These are phyloP conservation scores for Microcos paniculata DNA, from an alignment of 345 rosid genomes.

Conservation along the genomic window DNA sequence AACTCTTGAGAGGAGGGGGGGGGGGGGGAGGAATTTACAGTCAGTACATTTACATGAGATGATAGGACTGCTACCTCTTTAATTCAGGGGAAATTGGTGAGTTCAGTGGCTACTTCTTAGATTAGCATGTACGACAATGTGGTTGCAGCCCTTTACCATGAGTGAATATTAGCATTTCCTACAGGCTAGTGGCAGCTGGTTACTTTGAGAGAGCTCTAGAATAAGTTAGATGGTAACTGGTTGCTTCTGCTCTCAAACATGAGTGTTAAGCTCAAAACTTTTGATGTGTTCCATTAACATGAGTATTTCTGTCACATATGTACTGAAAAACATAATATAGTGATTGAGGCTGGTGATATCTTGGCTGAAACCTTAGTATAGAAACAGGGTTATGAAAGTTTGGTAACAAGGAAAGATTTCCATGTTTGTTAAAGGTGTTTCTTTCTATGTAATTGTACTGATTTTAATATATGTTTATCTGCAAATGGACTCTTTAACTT, in stretches of 20 bases:
- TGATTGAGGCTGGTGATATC: background rate
- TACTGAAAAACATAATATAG: background rate
- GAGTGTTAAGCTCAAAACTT: background rate
- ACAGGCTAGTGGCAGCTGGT: too few species aligned
- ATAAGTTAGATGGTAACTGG: background rate
- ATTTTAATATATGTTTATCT: background rate
- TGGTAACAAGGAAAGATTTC: conserved; percentile 4
- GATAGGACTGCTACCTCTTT: background rate
- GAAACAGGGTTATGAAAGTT: background rate
- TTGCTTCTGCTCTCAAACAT: background rate
- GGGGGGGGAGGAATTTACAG: too few species aligned
- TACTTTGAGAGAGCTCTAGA: background rate
- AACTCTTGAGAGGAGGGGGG: background rate
- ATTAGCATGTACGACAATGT: background rate
- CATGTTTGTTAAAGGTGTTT: background rate
- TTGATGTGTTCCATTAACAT: background rate
- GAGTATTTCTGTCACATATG: background rate
- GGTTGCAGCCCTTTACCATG: background rate
- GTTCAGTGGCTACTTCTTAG: background rate
- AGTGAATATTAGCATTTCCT: too few species aligned
- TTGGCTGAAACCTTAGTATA: background rate
- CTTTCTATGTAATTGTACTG: background rate
- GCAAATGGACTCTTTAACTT: background rate
- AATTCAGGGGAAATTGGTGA: background rate
- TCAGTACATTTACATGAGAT: background rate